Percentiles rank a stretch among this genome's conserved stretches.
phyloP scores from a whole-genome alignment of 306 rosid species.

The Boehmeria nivea region DNA sequence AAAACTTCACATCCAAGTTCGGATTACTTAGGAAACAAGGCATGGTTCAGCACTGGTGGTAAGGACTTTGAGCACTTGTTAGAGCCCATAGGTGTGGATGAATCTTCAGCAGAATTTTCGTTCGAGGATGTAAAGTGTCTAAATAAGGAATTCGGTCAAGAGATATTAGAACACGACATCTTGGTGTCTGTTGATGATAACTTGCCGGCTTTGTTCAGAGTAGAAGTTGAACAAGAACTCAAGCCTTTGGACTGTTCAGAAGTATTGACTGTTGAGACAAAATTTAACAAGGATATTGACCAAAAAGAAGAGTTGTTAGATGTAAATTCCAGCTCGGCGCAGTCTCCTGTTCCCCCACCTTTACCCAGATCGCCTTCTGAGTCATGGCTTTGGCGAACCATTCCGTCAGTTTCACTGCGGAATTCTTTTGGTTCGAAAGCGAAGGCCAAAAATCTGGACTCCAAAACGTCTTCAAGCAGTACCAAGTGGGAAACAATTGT shows the following conservation, averaged over 20 bases:
- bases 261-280: constrained; percentile 24
- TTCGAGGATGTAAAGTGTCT: constrained; percentile 35
- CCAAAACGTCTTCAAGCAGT: constrained; percentile 36
- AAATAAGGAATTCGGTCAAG: constrained; percentile 28
- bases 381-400: constrained; percentile 90
- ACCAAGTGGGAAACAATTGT: constrained; percentile 94
- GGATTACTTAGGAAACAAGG: constrained; percentile 28
- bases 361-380: constrained; percentile 90
- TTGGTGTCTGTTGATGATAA: background rate
- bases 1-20: constrained; percentile 30
- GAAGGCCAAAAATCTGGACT: constrained; percentile 33
- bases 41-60: constrained; percentile 21
- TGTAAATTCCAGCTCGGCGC: constrained; percentile 16
- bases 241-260: constrained; percentile 28
- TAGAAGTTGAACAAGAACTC: constrained; percentile 1
- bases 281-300: constrained; percentile 22
- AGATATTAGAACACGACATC: constrained; percentile 16
- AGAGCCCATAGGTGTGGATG: constrained; percentile 20
- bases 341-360: constrained; percentile 63
- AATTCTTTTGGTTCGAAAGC: constrained; percentile 29
- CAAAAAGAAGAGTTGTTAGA: too few relatives aligned
- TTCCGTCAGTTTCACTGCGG: constrained; percentile 48
- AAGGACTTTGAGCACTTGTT: too few relatives aligned
- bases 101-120: constrained; percentile 30
- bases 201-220: too few relatives aligned